These are phyloP conservation scores for Mycosarcoma mackinlayi DNA, from an alignment of 1,284 basidiomycete species.

Conservation along the genomic window DNA sequence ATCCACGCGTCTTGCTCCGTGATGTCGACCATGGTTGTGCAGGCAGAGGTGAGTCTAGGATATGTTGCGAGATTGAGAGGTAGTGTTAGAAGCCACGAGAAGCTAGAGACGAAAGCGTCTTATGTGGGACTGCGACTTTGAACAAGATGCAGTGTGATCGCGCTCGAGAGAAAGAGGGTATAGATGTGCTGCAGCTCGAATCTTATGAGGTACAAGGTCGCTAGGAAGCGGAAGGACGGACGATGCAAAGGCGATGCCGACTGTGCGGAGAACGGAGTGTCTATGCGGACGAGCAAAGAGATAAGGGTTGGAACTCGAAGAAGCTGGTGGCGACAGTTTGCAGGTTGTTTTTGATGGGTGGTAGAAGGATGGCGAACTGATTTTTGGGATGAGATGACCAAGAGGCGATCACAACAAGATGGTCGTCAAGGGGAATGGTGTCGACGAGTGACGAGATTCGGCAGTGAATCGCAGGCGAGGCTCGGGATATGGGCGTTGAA, in stretches of 20 bases:
- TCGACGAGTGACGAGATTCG: background rate
- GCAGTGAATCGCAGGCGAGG: background rate
- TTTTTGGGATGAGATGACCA: background rate
- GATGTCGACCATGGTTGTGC: constrained; percentile 63
- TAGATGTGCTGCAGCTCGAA: background rate
- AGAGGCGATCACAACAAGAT: background rate
- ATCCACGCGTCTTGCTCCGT: constrained; percentile 77
- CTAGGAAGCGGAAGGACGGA: background rate
- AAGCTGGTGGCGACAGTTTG: background rate
- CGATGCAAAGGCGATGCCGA: background rate
- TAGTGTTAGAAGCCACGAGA: background rate
- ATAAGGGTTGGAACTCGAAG: background rate
- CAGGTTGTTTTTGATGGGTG: background rate
- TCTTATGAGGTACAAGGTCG: background rate
- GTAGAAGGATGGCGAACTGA: background rate
- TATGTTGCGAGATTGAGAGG: no score
- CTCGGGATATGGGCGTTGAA: background rate
- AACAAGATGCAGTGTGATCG: no score
- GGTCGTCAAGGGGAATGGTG: background rate
- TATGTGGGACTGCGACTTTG: no score
- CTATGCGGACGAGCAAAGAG: constrained; percentile 5
- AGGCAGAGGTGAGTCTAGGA: no score
- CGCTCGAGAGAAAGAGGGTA: constrained; percentile 2
- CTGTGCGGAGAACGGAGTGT: background rate
- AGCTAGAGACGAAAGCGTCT: background rate